Conservation (phyloP, 768 basidiomycete genomes). For the Trametes maxima region DNA sequence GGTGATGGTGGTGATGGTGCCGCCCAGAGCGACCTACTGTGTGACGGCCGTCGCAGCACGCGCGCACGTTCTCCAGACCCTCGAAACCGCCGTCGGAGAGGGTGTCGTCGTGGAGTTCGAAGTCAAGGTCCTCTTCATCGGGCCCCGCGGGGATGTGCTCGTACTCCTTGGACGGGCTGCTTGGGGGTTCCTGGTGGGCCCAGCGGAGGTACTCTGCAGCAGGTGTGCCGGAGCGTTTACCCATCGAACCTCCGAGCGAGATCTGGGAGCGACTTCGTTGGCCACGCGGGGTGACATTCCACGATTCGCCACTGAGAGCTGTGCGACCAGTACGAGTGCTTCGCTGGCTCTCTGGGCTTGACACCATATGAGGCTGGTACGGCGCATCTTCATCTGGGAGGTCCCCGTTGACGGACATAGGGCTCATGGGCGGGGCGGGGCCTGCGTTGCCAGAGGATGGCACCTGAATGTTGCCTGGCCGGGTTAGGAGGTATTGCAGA, state of each 20-base stretch:
- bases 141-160: slow-evolving; percentile 38
- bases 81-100: slow-evolving; percentile 83
- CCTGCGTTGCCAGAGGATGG: slow-evolving; percentile 23
- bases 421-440: slow-evolving; percentile 31
- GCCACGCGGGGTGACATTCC: slow-evolving; percentile 77
- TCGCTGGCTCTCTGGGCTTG: slow-evolving; percentile 76
- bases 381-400: slow-evolving; percentile 51
- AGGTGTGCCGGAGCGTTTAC: slow-evolving; percentile 88
- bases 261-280: slow-evolving; percentile 79
- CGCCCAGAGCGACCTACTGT: slow-evolving; percentile 72
- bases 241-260: slow-evolving; percentile 69
- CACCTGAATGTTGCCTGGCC: slow-evolving; percentile 49
- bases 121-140: slow-evolving; percentile 72
- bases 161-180: slow-evolving; percentile 68
- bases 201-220: slow-evolving; percentile 90
- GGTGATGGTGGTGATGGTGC: slow-evolving; percentile 61
- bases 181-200: slow-evolving; percentile 73
- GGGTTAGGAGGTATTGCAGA: slow-evolving; percentile 84
- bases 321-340: slow-evolving; percentile 61
- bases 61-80: slow-evolving; percentile 93
- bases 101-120: slow-evolving; percentile 79
- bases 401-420: slow-evolving; percentile 33
- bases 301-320: slow-evolving; percentile 53
- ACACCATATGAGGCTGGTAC: slow-evolving; percentile 46
- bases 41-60: slow-evolving; percentile 86